Evolutionary conservation across 2,329 filamentous ascomycete species (phyloP), one percentile per base, ranked within the genome.

Genomic region (Calonectria henricotiae): DNA sequence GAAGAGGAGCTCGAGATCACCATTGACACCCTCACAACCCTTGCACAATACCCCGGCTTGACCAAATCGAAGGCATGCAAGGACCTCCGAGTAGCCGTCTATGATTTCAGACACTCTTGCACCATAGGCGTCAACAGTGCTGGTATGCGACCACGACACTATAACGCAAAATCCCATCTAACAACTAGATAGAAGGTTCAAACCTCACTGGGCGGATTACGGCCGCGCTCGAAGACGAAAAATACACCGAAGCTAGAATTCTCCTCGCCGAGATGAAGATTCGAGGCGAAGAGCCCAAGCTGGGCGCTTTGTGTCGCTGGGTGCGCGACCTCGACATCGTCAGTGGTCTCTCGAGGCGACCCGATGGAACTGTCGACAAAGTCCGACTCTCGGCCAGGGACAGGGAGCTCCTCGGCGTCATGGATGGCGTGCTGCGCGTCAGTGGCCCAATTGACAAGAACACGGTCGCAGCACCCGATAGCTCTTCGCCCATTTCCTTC

Each of bases 241-340:
- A 90, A 76, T 92, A 90, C 73, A 85, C 85, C 11, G 91, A 93
- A n/a, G 90, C 91, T 5, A 86, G 86, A 62, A 86, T 93, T 17
- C 78, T 93, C 15, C 86, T 94, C 1, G 88, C 91, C 0, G 91
- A 93, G 82, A 93, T 93, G 91, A 86, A 88, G 35, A 89, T 93
- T 20, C 84, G 91, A n/a, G 83, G 85, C 3, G 87, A 93, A 71
- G 86, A 88, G 20, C 91, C 91, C 0, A 92, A 92, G 74, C 82
- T 93, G 0, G 92, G 92, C 23, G 90, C 91, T 1, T 81, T 93
- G 8, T 93, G 91, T 79, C 89, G 92, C 67, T 94, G 92, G 92
- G 91, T 93, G 5, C 87, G 92, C 68, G 91, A 93, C 76, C 83
- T 93, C 30, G 91, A 93, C 75, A 89, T 93, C 27, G 89, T 93